Conservation (phyloP, 208 protist genomes). For the Strigomonas culicis region DNA sequence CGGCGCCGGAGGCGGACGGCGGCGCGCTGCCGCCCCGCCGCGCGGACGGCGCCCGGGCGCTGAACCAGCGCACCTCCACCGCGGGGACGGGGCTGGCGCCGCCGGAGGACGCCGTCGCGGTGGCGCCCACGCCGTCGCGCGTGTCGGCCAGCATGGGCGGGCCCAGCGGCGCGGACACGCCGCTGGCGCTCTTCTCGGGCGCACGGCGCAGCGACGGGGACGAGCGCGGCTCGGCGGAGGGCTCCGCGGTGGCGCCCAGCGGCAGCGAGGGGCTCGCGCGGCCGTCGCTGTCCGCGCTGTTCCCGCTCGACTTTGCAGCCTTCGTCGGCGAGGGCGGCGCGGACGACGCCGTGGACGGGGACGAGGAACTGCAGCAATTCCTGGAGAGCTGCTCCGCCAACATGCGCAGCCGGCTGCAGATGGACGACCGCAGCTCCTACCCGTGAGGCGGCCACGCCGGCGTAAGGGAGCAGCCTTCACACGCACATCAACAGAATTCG, state of each 20-base stretch:
- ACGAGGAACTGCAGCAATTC: constrained; percentile 36
- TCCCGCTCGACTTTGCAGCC: constrained; percentile 61
- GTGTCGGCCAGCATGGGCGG: not conserved
- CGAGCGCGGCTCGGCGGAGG: not conserved
- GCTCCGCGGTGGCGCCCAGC: not conserved
- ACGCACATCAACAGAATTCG: not conserved
- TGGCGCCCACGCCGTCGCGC: not conserved
- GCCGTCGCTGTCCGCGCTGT: constrained; percentile 31
- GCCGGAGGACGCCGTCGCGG: not conserved
- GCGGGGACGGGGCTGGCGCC: not conserved
- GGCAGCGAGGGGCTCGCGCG: not conserved
- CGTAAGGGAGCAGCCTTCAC: not conserved
- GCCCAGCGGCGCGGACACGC: not conserved
- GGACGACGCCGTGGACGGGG: not conserved
- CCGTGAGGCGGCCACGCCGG: too few species aligned
- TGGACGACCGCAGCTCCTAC: not conserved
- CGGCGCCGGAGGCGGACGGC: not conserved
- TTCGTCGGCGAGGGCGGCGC: constrained; percentile 23
- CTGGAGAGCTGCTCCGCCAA: constrained; percentile 48
- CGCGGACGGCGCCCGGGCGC: too few species aligned
- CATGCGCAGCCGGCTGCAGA: not conserved
- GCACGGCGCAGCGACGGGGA: not conserved
- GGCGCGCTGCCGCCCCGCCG: too few species aligned
- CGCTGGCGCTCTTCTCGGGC: not conserved
- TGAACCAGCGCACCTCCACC: not conserved